Conservation (phyloP, 2,329 filamentous ascomycete species). For the Alternaria sp. region DNA sequence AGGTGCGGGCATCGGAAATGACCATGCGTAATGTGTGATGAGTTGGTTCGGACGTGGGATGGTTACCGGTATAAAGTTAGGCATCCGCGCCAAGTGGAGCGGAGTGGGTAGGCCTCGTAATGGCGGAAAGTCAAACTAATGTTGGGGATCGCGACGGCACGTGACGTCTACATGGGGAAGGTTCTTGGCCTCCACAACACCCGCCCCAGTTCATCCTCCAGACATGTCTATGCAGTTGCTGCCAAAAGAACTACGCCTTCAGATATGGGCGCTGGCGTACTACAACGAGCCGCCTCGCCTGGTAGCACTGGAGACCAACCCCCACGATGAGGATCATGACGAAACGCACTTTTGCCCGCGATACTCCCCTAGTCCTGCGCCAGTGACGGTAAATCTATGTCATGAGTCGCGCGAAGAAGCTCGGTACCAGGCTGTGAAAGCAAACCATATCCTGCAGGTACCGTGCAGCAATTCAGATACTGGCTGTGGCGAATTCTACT, state of each 20-base stretch:
- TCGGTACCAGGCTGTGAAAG: constrained; percentile 25
- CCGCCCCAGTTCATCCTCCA: not conserved
- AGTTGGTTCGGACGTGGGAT: constrained; percentile 7
- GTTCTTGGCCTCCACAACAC: constrained; percentile 3
- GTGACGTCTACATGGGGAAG: constrained; percentile 12
- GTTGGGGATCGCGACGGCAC: constrained; percentile 7
- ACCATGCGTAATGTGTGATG: constrained; percentile 5
- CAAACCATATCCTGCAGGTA: constrained; percentile 21
- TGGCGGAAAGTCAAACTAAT: constrained; percentile 6
- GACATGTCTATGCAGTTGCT: constrained; percentile 30
- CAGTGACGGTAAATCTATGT: constrained; percentile 27
- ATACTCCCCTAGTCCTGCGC: constrained; percentile 28
- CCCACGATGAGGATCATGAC: constrained; percentile 28
- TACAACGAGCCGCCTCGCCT: constrained; percentile 28
- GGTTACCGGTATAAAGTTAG: constrained; percentile 13
- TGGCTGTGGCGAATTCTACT: constrained; percentile 21
- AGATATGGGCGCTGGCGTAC: constrained; percentile 32
- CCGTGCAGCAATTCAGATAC: constrained; percentile 2
- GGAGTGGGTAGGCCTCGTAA: constrained; percentile 19
- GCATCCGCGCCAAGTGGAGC: constrained; percentile 15
- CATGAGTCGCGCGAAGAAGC: constrained; percentile 31
- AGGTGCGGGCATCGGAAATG: not conserved
- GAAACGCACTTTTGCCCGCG: constrained; percentile 32
- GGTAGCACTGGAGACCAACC: constrained; percentile 25
- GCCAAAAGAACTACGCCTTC: constrained; percentile 36